Conservation (phyloP, 768 basidiomycete species). For the Amanita fuliginea region DNA sequence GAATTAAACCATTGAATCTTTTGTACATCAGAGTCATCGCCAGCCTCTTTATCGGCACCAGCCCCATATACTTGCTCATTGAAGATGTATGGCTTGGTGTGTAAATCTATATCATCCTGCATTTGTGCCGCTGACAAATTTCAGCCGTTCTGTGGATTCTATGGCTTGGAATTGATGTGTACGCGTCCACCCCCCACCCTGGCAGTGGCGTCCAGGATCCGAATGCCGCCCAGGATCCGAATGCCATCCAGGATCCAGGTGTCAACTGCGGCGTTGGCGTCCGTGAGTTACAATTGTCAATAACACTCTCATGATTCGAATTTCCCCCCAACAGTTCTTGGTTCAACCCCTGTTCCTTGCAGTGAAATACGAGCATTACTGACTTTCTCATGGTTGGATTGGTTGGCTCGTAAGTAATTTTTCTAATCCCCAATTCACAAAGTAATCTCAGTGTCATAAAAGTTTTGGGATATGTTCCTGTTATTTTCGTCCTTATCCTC, state of each 20-base stretch:
- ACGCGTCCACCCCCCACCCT: too few species aligned
- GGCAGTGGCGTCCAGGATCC: too few species aligned
- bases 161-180: slow-evolving; percentile 29
- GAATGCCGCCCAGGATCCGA: too few species aligned
- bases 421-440: neutral
- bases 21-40: slow-evolving; percentile 19
- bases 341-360: slow-evolving; percentile 18
- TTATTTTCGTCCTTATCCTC: slow-evolving; percentile 20
- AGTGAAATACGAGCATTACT: slow-evolving; percentile 26
- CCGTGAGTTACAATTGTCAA: slow-evolving; percentile 3
- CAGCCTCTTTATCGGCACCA: slow-evolving; percentile 23
- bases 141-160: slow-evolving; percentile 33
- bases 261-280: slow-evolving; percentile 10
- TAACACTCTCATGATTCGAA: neutral
- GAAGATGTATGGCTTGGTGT: slow-evolving; percentile 30
- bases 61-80: slow-evolving; percentile 27
- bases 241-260: too few species aligned
- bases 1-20: neutral
- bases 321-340: neutral
- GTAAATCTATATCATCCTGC: slow-evolving; percentile 3
- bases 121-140: neutral
- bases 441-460: neutral
- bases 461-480: slow-evolving; percentile 27
- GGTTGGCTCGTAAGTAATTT: slow-evolving; percentile 26
- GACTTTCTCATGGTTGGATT: slow-evolving; percentile 34